Evolutionary conservation across 352 stramenopile species (phyloP).

Genomic region (Globisporangium nodosum): DNA sequence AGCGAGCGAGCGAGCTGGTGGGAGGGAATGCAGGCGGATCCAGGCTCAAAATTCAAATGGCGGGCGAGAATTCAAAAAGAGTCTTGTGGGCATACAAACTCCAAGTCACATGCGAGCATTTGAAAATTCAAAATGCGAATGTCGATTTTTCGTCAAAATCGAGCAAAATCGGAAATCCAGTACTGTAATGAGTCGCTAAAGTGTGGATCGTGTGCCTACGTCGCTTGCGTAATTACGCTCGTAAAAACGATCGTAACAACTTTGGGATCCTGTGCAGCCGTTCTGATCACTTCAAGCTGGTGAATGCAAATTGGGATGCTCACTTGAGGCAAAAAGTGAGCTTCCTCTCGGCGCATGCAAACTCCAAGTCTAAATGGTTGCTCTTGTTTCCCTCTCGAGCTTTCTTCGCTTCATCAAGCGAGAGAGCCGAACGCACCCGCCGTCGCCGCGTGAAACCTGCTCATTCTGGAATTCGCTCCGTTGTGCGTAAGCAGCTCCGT

Average conservation of each 20-base stretch:
- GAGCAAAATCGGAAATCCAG: background rate
- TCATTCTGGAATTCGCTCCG: slow-evolving; percentile 15
- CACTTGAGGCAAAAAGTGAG: too few relatives aligned
- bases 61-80: background rate
- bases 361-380: background rate
- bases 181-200: background rate
- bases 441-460: background rate
- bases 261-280: too few relatives aligned
- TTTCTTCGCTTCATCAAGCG: background rate
- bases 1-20: background rate
- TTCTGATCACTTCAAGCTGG: too few relatives aligned
- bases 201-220: background rate
- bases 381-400: background rate
- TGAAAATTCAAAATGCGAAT: slow-evolving; percentile 1
- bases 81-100: background rate
- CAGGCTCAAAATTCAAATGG: too few relatives aligned
- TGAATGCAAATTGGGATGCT: background rate
- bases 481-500: slow-evolving; percentile 12
- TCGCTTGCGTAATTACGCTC: background rate
- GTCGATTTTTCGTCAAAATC: background rate
- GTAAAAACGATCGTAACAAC: background rate
- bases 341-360: too few relatives aligned
- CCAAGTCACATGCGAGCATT: background rate
- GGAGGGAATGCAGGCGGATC: background rate
- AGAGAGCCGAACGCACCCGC: background rate